Base-by-base conservation (phyloP, 441 rosid species). In the Pelargonium cotyledonis region DNA sequence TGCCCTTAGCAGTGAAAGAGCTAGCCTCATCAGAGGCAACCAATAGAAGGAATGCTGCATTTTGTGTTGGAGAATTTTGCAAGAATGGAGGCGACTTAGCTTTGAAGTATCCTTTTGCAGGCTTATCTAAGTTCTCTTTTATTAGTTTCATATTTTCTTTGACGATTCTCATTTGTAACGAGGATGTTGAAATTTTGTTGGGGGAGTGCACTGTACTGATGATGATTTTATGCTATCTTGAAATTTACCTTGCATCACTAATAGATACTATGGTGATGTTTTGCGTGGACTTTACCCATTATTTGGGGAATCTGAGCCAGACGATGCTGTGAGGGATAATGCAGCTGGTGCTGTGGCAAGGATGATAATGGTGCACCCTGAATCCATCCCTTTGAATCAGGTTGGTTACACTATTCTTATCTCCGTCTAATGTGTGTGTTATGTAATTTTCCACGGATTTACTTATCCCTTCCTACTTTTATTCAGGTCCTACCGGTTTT, bases 271-370 rank as follows among this genome's bases (percentile, higher is more conserved):
- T 74, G 85, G 81, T 74, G 96, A 91, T 66, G 83, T 88, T 74
- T 72, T 95, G 76, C 88, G 86, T 4, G 88, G 84, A 67, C 90
- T 95, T 51, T 79, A 75, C 80, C 97, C 92, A 7, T 84, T 92
- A 73, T 95, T 95, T 70, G 98, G 98, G 73, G 98, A 90, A 26
- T 80, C 95, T 57, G 99, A 95, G 76, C 92, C 92, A 60, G 98
- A 95, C 80, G 82, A 81, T 83, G 99, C 91, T 6, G 99, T 95
- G 63, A 82, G 96, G 76, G 99, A 95, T 80, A 95, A 95, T 80
- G 98, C 98, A 65, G 97, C 98, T 53, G 99, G 99, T 82, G 99
- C 98, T 10, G 85, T 90, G 67, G 98, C 99, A 74, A 91, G 97
- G 85, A 90, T 95, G 99, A 90, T 95, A 82, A 80, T 88, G 86